Percentiles rank a stretch among this genome's conserved stretches.
Conservation (phyloP, 2,329 filamentous ascomycete genomes). For the Penicillium sp. region DNA sequence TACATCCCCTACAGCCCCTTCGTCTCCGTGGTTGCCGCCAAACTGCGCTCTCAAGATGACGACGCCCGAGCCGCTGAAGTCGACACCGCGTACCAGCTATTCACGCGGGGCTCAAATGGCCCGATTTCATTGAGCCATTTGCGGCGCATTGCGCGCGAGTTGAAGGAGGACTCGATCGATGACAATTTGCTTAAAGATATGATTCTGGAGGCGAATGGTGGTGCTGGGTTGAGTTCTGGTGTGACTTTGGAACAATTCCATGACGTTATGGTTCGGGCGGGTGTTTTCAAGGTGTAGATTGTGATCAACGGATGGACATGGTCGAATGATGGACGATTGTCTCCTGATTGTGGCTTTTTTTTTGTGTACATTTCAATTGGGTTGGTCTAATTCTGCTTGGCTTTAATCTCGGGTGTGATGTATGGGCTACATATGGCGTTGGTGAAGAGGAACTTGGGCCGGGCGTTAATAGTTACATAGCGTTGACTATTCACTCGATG, state of each 20-base stretch:
- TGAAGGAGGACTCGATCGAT: slow-evolving; percentile 76
- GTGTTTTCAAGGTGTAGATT: slow-evolving; percentile 62
- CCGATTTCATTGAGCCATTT: slow-evolving; percentile 82
- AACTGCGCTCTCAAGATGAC: slow-evolving; percentile 65
- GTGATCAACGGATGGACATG: not conserved
- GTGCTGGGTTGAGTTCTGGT: slow-evolving; percentile 68
- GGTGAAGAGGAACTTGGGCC: not conserved
- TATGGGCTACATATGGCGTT: slow-evolving; percentile 15
- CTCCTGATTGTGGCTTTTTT: slow-evolving; percentile 4
- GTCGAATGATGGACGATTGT: not conserved
- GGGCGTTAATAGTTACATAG: slow-evolving; percentile 19
- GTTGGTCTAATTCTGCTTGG: slow-evolving; percentile 5
- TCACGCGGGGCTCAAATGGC: slow-evolving; percentile 60
- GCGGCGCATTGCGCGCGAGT: slow-evolving; percentile 73
- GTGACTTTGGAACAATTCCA: slow-evolving; percentile 82
- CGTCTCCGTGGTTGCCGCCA: slow-evolving; percentile 83
- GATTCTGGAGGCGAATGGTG: slow-evolving; percentile 91
- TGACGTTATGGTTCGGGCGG: slow-evolving; percentile 80
- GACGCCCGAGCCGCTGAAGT: slow-evolving; percentile 69
- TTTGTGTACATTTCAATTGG: not conserved
- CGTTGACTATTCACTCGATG: slow-evolving; percentile 11
- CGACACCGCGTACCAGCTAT: slow-evolving; percentile 79
- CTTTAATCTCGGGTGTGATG: slow-evolving; percentile 2
- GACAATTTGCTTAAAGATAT: slow-evolving; percentile 89
- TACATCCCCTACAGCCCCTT: slow-evolving; percentile 80